Conservation (phyloP, 805 yeast genomes). For the Cyberlindnera petersonii region DNA sequence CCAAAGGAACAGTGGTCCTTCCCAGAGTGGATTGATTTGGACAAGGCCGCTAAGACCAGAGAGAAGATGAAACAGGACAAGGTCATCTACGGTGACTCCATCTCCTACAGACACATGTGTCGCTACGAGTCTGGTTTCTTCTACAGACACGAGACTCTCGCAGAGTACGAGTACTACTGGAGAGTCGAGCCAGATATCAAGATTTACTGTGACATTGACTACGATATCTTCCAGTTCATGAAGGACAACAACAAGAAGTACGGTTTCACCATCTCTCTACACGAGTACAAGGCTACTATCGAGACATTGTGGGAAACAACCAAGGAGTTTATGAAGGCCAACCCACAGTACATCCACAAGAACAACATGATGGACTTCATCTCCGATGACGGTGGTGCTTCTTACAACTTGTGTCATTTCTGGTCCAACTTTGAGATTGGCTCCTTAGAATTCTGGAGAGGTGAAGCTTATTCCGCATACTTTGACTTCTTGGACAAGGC, state of each 20-base stretch:
- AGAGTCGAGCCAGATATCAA: slow-evolving; percentile 70
- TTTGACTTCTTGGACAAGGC: slow-evolving; percentile 59
- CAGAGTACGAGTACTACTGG: slow-evolving; percentile 68
- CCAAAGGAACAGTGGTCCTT: slow-evolving; percentile 64
- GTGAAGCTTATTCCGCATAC: slow-evolving; percentile 53
- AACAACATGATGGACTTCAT: slow-evolving; percentile 62
- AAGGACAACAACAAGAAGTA: slow-evolving; percentile 51
- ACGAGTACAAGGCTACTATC: slow-evolving; percentile 63
- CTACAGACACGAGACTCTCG: slow-evolving; percentile 57
- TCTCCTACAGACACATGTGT: slow-evolving; percentile 70
- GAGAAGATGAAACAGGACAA: slow-evolving; percentile 39
- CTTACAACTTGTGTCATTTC: slow-evolving; percentile 75
- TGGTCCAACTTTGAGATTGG: slow-evolving; percentile 83
- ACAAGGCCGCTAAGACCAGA: slow-evolving; percentile 43
- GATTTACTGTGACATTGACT: slow-evolving; percentile 57
- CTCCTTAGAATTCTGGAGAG: slow-evolving; percentile 65
- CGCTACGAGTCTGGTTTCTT: slow-evolving; percentile 52
- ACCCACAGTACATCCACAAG: slow-evolving; percentile 39
- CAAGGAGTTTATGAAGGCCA: slow-evolving; percentile 40
- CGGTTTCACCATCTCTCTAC: slow-evolving; percentile 67
- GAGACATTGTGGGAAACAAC: slow-evolving; percentile 60
- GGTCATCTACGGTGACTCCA: slow-evolving; percentile 56
- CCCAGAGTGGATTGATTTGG: slow-evolving; percentile 61
- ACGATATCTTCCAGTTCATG: slow-evolving; percentile 65
- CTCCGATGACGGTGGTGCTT: slow-evolving; percentile 59